Evolutionary conservation across 139 green algal species (phyloP).

Genomic region (Ettlia oleoabundans): DNA sequence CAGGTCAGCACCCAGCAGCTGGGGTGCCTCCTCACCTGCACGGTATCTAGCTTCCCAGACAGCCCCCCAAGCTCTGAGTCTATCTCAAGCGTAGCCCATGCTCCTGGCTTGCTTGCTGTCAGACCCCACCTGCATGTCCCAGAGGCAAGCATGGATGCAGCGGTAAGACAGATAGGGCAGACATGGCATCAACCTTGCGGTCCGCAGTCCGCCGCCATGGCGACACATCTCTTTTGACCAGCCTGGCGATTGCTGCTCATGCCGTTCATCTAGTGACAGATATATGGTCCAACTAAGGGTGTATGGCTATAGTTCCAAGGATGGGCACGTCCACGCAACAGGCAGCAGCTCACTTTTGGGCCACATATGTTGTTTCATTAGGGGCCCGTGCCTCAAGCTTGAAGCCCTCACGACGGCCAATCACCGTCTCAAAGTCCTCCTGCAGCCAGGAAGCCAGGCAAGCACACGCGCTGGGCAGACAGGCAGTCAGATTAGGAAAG

Average conservation of each 20-base stretch:
- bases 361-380: neutral
- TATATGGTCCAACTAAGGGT: too few species aligned
- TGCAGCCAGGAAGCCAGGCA: neutral
- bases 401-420: neutral
- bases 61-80: constrained; percentile 21
- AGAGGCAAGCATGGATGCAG: too few species aligned
- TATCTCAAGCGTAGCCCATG: neutral
- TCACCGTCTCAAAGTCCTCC: constrained; percentile 24
- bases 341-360: constrained; percentile 20
- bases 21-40: constrained; percentile 2
- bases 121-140: constrained; percentile 6
- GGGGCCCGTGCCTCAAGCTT: constrained; percentile 13
- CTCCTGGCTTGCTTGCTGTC: neutral
- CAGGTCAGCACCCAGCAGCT: neutral
- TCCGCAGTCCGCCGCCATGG: too few species aligned
- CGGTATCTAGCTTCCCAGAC: neutral
- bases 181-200: too few species aligned
- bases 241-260: too few species aligned
- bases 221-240: too few species aligned
- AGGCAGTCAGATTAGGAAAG: too few species aligned
- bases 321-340: neutral
- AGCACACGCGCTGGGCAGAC: too few species aligned
- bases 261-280: too few species aligned
- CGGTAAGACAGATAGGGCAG: too few species aligned
- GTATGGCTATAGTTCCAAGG: neutral